Percentiles rank a stretch among this genome's conserved stretches.
Evolutionary conservation across 768 basidiomycete genomes (phyloP).

Genomic region (Mycena galericulata): DNA sequence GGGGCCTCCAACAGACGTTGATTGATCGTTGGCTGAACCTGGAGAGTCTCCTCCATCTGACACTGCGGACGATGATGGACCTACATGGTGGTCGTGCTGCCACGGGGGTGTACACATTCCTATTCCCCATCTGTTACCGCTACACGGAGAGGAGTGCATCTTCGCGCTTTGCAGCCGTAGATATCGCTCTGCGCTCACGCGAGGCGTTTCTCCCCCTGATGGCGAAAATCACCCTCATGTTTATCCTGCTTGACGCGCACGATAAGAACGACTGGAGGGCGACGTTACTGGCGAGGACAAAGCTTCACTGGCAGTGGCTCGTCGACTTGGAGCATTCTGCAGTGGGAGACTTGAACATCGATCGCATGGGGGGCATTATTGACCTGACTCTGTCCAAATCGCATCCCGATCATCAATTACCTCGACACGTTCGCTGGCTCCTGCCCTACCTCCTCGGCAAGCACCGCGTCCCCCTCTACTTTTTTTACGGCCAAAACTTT

Average conservation of each 20-base stretch:
- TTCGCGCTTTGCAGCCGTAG: conserved; percentile 10
- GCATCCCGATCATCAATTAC: conserved; percentile 22
- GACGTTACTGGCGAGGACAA: neutral
- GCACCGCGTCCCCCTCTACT: conserved; percentile 30
- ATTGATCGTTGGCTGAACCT: conserved; percentile 26
- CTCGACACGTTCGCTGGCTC: conserved; percentile 28
- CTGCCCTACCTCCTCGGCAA: conserved; percentile 18
- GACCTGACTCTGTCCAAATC: conserved; percentile 22
- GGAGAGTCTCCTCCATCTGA: conserved; percentile 28
- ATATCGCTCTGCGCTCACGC: conserved; percentile 21
- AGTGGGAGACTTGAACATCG: conserved; percentile 26
- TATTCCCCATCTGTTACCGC: conserved; percentile 18
- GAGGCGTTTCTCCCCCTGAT: conserved; percentile 32
- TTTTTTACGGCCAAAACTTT: conserved; percentile 25
- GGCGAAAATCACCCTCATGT: conserved; percentile 20
- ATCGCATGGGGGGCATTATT: conserved; percentile 30
- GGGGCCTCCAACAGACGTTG: conserved; percentile 24
- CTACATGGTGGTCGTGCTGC: conserved; percentile 23
- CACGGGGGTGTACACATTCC: conserved; percentile 10
- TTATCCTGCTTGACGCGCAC: conserved; percentile 23
- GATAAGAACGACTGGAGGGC: conserved; percentile 25
- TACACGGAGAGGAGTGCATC: conserved; percentile 20
- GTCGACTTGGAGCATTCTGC: conserved; percentile 27
- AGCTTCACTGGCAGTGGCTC: conserved; percentile 25
- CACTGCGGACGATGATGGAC: conserved; percentile 14